Conservation (phyloP, 2,329 filamentous ascomycete genomes). For the Colletotrichum truncatum region DNA sequence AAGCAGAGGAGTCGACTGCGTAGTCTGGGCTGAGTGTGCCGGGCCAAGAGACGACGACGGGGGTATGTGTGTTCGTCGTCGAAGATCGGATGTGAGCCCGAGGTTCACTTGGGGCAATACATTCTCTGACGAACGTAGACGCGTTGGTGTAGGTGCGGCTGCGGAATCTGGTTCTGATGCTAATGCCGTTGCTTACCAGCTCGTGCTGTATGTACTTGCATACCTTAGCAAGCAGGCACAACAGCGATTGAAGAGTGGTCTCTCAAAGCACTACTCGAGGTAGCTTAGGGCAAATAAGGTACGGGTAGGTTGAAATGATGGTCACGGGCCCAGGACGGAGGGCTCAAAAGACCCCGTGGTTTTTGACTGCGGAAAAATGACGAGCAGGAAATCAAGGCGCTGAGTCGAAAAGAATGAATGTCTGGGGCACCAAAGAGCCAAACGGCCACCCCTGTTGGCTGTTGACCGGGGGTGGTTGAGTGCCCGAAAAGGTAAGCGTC, state of each 20-base stretch:
- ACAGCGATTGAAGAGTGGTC: conserved; percentile 1
- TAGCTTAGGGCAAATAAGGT: neutral
- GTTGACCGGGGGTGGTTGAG: conserved; percentile 24
- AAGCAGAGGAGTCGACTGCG: neutral
- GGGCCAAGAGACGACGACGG: conserved; percentile 14
- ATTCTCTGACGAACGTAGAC: conserved; percentile 23
- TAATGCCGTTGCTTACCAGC: neutral
- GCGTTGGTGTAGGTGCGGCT: conserved; percentile 15
- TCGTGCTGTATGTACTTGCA: neutral
- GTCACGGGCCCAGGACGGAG: neutral
- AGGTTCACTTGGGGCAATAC: conserved; percentile 18
- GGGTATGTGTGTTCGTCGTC: conserved; percentile 22
- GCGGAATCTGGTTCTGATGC: conserved; percentile 7
- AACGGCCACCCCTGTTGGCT: conserved; percentile 18
- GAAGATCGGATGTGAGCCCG: conserved; percentile 26
- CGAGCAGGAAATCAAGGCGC: conserved; percentile 22
- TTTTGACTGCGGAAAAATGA: conserved; percentile 16
- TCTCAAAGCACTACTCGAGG: neutral
- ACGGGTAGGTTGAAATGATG: neutral
- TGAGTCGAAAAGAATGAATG: conserved; percentile 14
- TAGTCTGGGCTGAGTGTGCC: conserved; percentile 1
- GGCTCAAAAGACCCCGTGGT: conserved; percentile 17
- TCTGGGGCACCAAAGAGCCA: conserved; percentile 24
- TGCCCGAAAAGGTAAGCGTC: neutral
- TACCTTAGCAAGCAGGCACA: neutral